phyloP scores from a whole-genome alignment of 768 basidiomycete genomes.

The Rhizopogon vulgaris region DNA sequence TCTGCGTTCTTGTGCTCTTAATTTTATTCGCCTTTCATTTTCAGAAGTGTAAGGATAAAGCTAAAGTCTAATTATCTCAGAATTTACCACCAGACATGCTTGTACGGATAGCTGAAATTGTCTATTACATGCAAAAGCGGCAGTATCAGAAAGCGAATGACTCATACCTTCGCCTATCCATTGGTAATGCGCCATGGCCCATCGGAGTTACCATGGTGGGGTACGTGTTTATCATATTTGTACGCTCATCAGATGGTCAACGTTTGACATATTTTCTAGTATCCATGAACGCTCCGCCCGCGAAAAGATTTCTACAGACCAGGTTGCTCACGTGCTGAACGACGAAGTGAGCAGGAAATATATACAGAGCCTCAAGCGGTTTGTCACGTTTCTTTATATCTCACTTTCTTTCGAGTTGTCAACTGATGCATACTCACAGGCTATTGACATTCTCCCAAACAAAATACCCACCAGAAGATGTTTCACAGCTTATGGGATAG shows the following conservation, averaged over 20 bases:
- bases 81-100: conserved; percentile 82
- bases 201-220: conserved; percentile 99
- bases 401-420: too few relatives aligned
- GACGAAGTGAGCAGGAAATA: conserved; percentile 99
- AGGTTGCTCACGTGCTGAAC: conserved; percentile 96
- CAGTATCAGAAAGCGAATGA: conserved; percentile 96
- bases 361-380: conserved; percentile 96
- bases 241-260: not conserved
- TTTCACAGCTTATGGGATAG: conserved; percentile 89
- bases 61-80: conserved; percentile 27
- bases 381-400: conserved; percentile 11
- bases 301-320: conserved; percentile 96
- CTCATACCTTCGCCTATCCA: conserved; percentile 92
- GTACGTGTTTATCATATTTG: conserved; percentile 37
- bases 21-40: not conserved
- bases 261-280: conserved; percentile 31
- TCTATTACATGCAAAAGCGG: conserved; percentile 93
- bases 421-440: conserved; percentile 34
- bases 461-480: conserved; percentile 90
- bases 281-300: conserved; percentile 97
- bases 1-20: not conserved
- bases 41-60: not conserved
- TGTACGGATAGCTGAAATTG: conserved; percentile 83
- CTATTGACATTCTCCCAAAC: conserved; percentile 94
- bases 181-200: conserved; percentile 99